Evolutionary conservation across 73 alveolate genomes (phyloP).

Genomic region (Stentor coeruleus): DNA sequence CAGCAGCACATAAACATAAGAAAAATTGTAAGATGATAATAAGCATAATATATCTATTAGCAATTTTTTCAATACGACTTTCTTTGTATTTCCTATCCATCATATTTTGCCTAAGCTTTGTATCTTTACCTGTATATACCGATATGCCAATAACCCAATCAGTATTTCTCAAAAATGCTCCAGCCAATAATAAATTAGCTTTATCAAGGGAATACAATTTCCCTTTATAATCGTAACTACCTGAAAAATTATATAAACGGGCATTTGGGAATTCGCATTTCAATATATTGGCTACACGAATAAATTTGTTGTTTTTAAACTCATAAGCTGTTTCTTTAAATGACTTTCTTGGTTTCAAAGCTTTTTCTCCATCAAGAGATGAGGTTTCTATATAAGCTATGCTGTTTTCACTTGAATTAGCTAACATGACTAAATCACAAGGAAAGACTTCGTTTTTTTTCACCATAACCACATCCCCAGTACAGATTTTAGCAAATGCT

Average conservation of each 20-base stretch:
- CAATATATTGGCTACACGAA: slow-evolving; percentile 16
- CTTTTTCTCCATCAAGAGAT: slow-evolving; percentile 97
- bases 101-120: slow-evolving; percentile 85
- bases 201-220: not conserved
- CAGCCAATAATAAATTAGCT: slow-evolving; percentile 10
- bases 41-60: not conserved
- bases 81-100: slow-evolving; percentile 53
- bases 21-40: not conserved
- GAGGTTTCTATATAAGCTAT: slow-evolving; percentile 92
- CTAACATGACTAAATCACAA: slow-evolving; percentile 87
- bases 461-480: slow-evolving; percentile 41
- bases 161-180: slow-evolving; percentile 75
- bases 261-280: slow-evolving; percentile 64
- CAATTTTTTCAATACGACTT: slow-evolving; percentile 48
- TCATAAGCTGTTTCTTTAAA: slow-evolving; percentile 14
- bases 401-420: slow-evolving; percentile 78
- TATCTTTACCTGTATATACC: slow-evolving; percentile 85
- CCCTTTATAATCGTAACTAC: slow-evolving; percentile 29
- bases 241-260: slow-evolving; percentile 61
- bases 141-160: slow-evolving; percentile 75
- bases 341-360: slow-evolving; percentile 72
- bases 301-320: not conserved
- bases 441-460: slow-evolving; percentile 76
- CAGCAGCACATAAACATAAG: not conserved
- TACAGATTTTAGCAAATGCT: slow-evolving; percentile 37